A percentile compares a stretch with the other conserved stretches of the same genome.
Evolutionary conservation across 2,329 filamentous ascomycete genomes (phyloP).

Genomic region (Aureobasidium sp.): DNA sequence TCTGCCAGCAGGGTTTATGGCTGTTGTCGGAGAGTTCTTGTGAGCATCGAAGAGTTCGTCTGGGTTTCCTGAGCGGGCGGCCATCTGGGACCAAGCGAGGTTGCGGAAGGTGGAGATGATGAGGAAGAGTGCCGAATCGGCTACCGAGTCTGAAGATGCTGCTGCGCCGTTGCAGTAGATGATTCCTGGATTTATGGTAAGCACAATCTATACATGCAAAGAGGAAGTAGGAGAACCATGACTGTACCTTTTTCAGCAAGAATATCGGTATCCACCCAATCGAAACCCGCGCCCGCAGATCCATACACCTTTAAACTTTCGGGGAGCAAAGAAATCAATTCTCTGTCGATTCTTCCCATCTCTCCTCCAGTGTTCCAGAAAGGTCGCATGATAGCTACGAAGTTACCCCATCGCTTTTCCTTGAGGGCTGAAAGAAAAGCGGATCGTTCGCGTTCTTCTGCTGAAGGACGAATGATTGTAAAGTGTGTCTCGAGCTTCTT

Average conservation of each 20-base stretch:
- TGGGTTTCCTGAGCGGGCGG: conserved; percentile 41
- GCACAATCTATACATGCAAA: no score
- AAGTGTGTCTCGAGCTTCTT: conserved; percentile 28
- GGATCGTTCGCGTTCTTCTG: conserved; percentile 24
- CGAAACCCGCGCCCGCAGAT: conserved; percentile 53
- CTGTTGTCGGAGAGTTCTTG: conserved; percentile 47
- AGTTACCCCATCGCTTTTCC: conserved; percentile 33
- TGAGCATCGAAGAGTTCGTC: conserved; percentile 51
- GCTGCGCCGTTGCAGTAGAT: conserved; percentile 65
- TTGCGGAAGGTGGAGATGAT: conserved; percentile 62
- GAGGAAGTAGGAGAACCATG: not conserved
- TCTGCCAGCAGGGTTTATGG: conserved; percentile 54
- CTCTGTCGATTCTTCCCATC: conserved; percentile 54
- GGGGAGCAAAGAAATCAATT: conserved; percentile 48
- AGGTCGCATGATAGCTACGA: conserved; percentile 44
- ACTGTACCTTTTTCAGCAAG: conserved; percentile 42
- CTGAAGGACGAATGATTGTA: conserved; percentile 31
- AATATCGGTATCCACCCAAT: conserved; percentile 53
- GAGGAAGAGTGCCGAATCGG: conserved; percentile 60
- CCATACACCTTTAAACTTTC: conserved; percentile 47
- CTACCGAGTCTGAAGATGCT: conserved; percentile 62
- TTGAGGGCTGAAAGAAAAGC: conserved; percentile 33
- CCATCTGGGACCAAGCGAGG: conserved; percentile 54
- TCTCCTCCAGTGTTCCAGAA: conserved; percentile 58
- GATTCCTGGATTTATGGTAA: conserved; percentile 36